Conservation (phyloP, 2,329 filamentous ascomycete species). For the Neurospora sp. region DNA sequence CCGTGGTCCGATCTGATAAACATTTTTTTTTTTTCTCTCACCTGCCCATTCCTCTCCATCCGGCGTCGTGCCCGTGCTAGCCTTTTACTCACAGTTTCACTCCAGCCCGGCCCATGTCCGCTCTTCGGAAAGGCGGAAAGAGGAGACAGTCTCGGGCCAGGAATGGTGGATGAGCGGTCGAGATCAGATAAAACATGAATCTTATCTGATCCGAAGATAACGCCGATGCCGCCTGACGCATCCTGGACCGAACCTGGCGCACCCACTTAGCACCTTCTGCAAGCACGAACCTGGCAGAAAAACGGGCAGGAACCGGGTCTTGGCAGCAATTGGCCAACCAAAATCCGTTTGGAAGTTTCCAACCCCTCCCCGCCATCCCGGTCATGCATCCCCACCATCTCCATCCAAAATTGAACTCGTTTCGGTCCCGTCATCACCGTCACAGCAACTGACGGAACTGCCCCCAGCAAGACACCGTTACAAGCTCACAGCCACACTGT, state of each 20-base stretch:
- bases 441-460: not conserved
- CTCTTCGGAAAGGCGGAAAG: slow-evolving; percentile 12
- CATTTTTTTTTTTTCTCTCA: slow-evolving; percentile 5
- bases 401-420: not conserved
- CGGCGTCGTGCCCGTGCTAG: not conserved
- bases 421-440: not conserved
- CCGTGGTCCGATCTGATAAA: slow-evolving; percentile 20
- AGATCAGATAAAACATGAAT: slow-evolving; percentile 20
- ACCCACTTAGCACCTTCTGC: slow-evolving; percentile 1
- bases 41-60: not conserved
- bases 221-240: slow-evolving; percentile 29
- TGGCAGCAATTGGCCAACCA: not conserved
- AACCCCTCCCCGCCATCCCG: not conserved
- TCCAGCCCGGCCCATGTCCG: slow-evolving; percentile 6
- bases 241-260: slow-evolving; percentile 5
- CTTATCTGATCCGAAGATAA: slow-evolving; percentile 47
- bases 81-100: not conserved
- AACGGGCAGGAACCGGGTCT: not conserved
- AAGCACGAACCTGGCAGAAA: not conserved
- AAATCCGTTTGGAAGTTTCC: not conserved
- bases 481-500: not conserved
- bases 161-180: slow-evolving; percentile 2
- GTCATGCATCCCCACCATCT: not conserved
- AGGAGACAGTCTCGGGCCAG: not conserved
- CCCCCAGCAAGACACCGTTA: not conserved